Percentiles rank a stretch among this genome's conserved stretches.
Conservation (phyloP, 2,329 filamentous ascomycete species). For the Beauveria asiatica region DNA sequence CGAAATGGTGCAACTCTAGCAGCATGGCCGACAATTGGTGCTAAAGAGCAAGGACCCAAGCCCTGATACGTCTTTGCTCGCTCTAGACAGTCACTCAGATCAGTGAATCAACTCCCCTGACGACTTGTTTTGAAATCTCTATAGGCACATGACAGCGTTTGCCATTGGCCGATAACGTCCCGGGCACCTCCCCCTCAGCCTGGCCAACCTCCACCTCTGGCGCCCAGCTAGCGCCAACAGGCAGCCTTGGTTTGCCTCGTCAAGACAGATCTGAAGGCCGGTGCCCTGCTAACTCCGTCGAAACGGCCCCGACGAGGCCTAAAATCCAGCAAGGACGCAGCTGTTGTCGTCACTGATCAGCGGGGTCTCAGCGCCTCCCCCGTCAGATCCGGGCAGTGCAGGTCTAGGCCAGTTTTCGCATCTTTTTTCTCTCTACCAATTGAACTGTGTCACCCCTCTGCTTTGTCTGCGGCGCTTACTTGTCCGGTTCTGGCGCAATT, state of each 20-base stretch:
- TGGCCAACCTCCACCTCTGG: background rate
- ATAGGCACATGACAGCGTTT: background rate
- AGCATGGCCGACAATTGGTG: too few species aligned
- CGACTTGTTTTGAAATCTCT: too few species aligned
- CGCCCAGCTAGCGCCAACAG: background rate
- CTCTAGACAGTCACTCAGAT: too few species aligned
- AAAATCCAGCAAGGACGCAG: background rate
- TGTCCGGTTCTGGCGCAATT: background rate
- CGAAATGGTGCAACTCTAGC: too few species aligned
- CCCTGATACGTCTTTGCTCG: too few species aligned
- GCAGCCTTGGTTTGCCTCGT: background rate
- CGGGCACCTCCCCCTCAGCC: background rate
- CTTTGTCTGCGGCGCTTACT: background rate
- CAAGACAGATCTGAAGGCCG: background rate
- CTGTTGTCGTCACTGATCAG: background rate
- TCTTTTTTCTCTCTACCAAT: background rate
- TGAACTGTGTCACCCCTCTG: background rate
- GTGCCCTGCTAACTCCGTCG: background rate
- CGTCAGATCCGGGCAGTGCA: slow-evolving; percentile 5
- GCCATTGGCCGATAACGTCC: background rate
- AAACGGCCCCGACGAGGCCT: background rate
- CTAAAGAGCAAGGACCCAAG: too few species aligned
- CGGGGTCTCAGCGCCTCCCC: background rate
- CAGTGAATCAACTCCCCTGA: too few species aligned
- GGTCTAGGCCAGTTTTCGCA: background rate